Percentiles rank a stretch among this genome's conserved stretches.
These are phyloP conservation scores for Blastomyces emzantsi DNA, from an alignment of 2,329 filamentous ascomycete genomes.

Conservation along the genomic window DNA sequence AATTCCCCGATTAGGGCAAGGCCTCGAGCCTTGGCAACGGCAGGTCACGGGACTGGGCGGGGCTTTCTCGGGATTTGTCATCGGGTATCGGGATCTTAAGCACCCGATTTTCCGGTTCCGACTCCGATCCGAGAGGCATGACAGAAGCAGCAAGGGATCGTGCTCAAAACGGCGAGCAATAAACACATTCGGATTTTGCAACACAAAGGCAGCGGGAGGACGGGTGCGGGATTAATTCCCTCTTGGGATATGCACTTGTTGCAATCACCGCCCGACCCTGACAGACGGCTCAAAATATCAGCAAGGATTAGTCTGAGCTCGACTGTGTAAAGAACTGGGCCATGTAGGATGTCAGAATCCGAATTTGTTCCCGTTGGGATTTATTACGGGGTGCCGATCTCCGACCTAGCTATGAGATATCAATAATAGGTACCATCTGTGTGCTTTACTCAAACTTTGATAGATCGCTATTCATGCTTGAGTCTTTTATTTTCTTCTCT, in stretches of 20 bases:
- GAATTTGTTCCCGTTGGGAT: too few relatives aligned
- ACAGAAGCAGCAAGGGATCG: neutral
- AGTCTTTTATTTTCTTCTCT: neutral
- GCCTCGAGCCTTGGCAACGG: neutral
- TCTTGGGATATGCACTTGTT: neutral
- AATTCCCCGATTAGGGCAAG: neutral
- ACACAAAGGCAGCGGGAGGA: neutral
- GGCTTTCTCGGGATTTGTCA: neutral
- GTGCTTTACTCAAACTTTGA: too few relatives aligned
- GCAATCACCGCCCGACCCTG: neutral
- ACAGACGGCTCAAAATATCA: neutral
- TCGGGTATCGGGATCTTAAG: neutral
- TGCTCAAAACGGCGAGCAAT: too few relatives aligned
- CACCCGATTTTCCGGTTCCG: conserved; percentile 1
- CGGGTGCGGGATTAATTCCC: neutral
- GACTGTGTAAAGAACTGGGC: too few relatives aligned
- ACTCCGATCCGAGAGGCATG: neutral
- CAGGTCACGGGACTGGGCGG: neutral
- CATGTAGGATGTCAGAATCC: too few relatives aligned
- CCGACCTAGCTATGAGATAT: too few relatives aligned
- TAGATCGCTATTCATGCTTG: too few relatives aligned
- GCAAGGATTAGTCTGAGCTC: too few relatives aligned
- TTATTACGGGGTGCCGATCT: too few relatives aligned
- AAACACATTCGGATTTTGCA: too few relatives aligned
- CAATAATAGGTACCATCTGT: too few relatives aligned